These are phyloP conservation scores for Phaeophleospora eucalypticola DNA, from an alignment of 2,329 filamentous ascomycete species.

Conservation along the genomic window DNA sequence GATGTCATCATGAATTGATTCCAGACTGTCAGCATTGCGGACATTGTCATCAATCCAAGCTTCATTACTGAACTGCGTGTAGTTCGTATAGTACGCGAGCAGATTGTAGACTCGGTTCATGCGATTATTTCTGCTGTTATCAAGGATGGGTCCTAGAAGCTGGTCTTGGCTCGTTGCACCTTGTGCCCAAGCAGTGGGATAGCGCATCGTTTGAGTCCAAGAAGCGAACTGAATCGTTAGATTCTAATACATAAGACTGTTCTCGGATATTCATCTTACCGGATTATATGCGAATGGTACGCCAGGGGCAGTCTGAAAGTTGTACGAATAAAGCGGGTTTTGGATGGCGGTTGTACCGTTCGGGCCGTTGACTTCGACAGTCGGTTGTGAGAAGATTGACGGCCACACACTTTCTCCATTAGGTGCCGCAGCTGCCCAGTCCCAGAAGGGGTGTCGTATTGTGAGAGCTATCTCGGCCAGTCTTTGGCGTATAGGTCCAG, in stretches of 20 bases:
- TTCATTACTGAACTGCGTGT: conserved; percentile 66
- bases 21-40: conserved; percentile 55
- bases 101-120: conserved; percentile 63
- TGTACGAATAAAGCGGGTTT: conserved; percentile 35
- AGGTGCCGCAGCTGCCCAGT: conserved; percentile 42
- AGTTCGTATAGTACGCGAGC: conserved; percentile 64
- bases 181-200: conserved; percentile 41
- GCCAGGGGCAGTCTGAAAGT: conserved; percentile 51
- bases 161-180: conserved; percentile 57
- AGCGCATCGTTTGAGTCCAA: conserved; percentile 60
- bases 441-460: conserved; percentile 47
- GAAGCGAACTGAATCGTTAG: conserved; percentile 48
- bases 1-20: conserved; percentile 46
- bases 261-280: conserved; percentile 44
- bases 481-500: conserved; percentile 33
- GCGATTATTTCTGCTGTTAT: conserved; percentile 52
- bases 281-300: conserved; percentile 57
- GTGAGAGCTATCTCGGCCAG: conserved; percentile 39
- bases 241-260: background rate
- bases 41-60: conserved; percentile 48
- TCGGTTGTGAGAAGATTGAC: conserved; percentile 37
- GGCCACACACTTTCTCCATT: conserved; percentile 34
- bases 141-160: conserved; percentile 49
- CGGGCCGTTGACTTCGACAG: conserved; percentile 35
- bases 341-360: conserved; percentile 31